phyloP scores from a whole-genome alignment of 2,329 filamentous ascomycete species.

The Stachybotrys chartarum region DNA sequence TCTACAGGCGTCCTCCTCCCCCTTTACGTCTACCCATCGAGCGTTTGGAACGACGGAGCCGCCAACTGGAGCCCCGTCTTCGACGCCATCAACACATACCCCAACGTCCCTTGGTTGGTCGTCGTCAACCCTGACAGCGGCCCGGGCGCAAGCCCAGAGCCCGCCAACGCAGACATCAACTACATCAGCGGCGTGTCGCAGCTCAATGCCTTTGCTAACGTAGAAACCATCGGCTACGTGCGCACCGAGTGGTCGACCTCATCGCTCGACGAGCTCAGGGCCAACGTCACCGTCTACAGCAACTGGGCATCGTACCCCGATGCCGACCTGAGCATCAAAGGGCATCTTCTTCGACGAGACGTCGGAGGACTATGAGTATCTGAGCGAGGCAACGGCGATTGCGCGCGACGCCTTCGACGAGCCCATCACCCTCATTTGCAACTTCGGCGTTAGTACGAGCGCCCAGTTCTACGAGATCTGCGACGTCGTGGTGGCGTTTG shows the following conservation, averaged over 20 bases:
- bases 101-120: conserved; percentile 8
- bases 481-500: conserved; percentile 15
- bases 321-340: conserved; percentile 9
- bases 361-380: conserved; percentile 6
- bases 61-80: conserved; percentile 14
- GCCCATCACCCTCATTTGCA: conserved; percentile 11
- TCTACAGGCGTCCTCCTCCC: conserved; percentile 12
- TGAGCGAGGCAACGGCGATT: conserved; percentile 8
- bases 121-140: conserved; percentile 13
- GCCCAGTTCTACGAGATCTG: conserved; percentile 13
- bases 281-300: conserved; percentile 11
- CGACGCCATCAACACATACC: conserved; percentile 4
- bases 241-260: conserved; percentile 10
- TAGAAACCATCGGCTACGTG: conserved; percentile 15
- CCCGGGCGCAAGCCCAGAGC: conserved; percentile 9
- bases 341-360: conserved; percentile 16
- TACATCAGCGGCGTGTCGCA: conserved; percentile 12
- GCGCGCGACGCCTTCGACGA: conserved; percentile 4
- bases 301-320: conserved; percentile 9
- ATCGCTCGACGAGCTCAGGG: conserved; percentile 10
- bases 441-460: conserved; percentile 10
- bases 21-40: conserved; percentile 14
- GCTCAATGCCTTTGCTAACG: conserved; percentile 11
- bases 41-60: conserved; percentile 9
- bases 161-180: conserved; percentile 13